Evolutionary conservation across 1,139 yeast species (phyloP), one percentile per base, ranked within the genome.

Genomic region (Candida sp.): DNA sequence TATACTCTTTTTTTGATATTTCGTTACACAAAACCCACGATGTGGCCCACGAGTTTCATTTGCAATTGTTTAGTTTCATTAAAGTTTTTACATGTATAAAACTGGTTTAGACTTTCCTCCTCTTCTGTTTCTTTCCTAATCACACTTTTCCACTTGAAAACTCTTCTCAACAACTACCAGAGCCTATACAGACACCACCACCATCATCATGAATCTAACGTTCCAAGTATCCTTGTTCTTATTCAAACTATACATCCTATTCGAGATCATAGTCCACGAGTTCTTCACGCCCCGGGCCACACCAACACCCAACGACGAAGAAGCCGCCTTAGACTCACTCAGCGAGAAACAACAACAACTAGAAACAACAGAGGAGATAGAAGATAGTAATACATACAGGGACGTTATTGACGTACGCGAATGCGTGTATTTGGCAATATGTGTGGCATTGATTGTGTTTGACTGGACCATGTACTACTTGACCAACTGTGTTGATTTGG

Each of bases 351-450:
- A 7, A 7, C 3, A n/a, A 35, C 30, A 35, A 34, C 17, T 38
- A 17, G 48, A 35, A 7, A 49, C 37, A 7, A 42, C 39, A 25
- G 43, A 49, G n/a, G 41, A 41, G 4, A 25, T 28, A 4, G 47
- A 34, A 2, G 34, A 40, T 7, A 28, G 31, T 6, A 28, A 8
- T 6, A 28, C 8, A 8, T 6, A 28, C 9, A 28, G 9, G 7
- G 42, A 47, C 26, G 9, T 7, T 25, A 26, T 45, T 26, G 17
- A 28, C 5, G 6, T 27, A 7, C 12, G 38, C 8, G 46, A 44
- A 27, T 7, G 26, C 17, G 9, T 34, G 17, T 44, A 35, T 34
- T 44, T 44, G 11, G 9, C 17, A 3, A 44, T 35, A 17, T 44
- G 46, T 35, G 11, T 44, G 7, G 34, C 22, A 5, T 33, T 44